A percentile compares a stretch with the other conserved stretches of the same genome.
These are phyloP conservation scores for Cardamine chenopodiifolia DNA, from an alignment of 345 rosid species.

Conservation along the genomic window DNA sequence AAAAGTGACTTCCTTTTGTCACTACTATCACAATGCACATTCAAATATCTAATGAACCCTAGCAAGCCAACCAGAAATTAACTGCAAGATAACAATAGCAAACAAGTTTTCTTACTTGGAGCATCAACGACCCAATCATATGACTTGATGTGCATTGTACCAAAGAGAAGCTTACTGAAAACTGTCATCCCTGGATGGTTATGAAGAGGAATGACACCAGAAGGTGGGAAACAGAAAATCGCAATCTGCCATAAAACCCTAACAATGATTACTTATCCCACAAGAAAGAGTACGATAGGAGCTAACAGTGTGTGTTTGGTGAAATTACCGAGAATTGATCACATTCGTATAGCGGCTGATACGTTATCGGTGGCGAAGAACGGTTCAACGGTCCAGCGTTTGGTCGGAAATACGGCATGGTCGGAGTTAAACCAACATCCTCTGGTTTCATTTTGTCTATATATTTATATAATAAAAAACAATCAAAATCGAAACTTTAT, in stretches of 20 bases:
- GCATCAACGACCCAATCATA: slow-evolving; percentile 79
- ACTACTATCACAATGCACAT: neutral
- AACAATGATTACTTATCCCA: slow-evolving; percentile 19
- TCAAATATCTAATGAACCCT: slow-evolving; percentile 8
- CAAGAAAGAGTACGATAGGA: slow-evolving; percentile 15
- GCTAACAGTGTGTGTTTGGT: slow-evolving; percentile 8
- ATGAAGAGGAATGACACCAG: slow-evolving; percentile 88
- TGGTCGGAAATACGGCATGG: slow-evolving; percentile 53
- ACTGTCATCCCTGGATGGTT: slow-evolving; percentile 98
- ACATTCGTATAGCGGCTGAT: slow-evolving; percentile 63
- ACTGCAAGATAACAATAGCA: neutral
- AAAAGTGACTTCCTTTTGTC: neutral
- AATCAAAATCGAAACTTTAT: slow-evolving; percentile 19
- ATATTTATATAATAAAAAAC: slow-evolving; percentile 12
- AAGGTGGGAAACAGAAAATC: slow-evolving; percentile 90
- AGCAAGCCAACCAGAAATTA: neutral
- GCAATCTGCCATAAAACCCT: slow-evolving; percentile 64
- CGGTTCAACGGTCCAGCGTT: neutral
- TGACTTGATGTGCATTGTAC: slow-evolving; percentile 93
- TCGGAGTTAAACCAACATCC: slow-evolving; percentile 63
- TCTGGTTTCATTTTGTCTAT: slow-evolving; percentile 63
- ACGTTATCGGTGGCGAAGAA: slow-evolving; percentile 54
- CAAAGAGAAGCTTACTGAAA: slow-evolving; percentile 89
- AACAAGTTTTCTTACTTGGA: slow-evolving; percentile 41
- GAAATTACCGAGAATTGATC: slow-evolving; percentile 69